Base-by-base conservation (phyloP, 2,329 filamentous ascomycete genomes). In the Ophiocordyceps sinensis region DNA sequence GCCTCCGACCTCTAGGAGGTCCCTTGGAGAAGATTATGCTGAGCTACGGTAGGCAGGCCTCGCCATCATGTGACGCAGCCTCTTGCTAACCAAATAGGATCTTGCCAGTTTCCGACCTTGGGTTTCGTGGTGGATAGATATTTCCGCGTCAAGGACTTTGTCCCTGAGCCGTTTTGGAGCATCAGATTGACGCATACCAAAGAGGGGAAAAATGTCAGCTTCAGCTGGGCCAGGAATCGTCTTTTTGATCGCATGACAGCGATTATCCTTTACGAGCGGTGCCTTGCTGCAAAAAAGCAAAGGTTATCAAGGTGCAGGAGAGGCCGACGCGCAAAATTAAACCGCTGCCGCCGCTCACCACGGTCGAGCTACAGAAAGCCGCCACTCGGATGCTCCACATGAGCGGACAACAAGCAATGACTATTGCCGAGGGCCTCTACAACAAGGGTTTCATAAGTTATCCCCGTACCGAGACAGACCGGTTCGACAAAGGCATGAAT, bases 41-140 rank as follows among this genome's bases (percentile, higher is more conserved):
- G 39, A 94, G 86, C 58, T 94, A 95, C 54, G 87, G 85, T 83
- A 65, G 48, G 64, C 46, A 5, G 2, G 17, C 8, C 7, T n/a
- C 3, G 10, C 13, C 13, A 21, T 11, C 19, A 11, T 11, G 36
- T 15, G 9, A 13, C 6, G 14, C 14, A 11, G 15, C 34, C 26
- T 8, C 23, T 36, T 19, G 35, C 46, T 54, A 6, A 49, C 39
- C 14, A 5, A 12, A 17, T 34, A 85, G 85, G 75, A 13, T 94
- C 88, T 4, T 98, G 91, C 50, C 91, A 98, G 58, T 98, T 98
- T 53, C 91, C 91, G 2, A 96, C 91, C 0, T 70, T 98, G 5
- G 91, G 91, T 0, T 98, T 98, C 49, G 89, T 98, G 1, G 91
- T 98, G 7, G 91, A 98, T 60, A 78, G 89, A 38, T 98, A 96